Base-by-base conservation (phyloP, 2,329 filamentous ascomycete species). In the Endocalyx cinctus region DNA sequence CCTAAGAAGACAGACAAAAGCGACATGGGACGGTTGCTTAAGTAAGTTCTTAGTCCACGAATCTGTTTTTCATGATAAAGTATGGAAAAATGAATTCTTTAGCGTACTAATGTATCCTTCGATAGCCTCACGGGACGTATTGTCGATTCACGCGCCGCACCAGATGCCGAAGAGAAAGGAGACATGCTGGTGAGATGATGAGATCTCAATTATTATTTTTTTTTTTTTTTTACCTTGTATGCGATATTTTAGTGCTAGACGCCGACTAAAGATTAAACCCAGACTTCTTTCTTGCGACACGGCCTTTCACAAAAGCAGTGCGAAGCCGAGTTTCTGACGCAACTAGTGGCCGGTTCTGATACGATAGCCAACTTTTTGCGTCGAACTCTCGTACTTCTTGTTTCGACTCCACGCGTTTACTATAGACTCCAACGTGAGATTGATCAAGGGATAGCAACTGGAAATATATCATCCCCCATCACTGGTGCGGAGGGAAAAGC, bases 331-430 rank as follows among this genome's bases (percentile, higher is more conserved):
- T 36, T 52, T 1, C 41, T 47, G 1, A 42, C 52, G 25, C 50
- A 56, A 32, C 53, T 53, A 30, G 34, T 38, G 17, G 54, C 41
- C 25, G 55, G 46, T 14, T 69, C 69, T 2, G 74, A 78, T 42
- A 75, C 70, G 5, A 72, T 72, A 0, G 67, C 73, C 0, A 69
- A 64, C 1, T 62, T 64, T 1, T 59, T 77, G 3, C 66, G 73
- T 0, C 56, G 62, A 17, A 71, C 64, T 8, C 8, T 23, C 8
- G 8, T 23, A 8, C n/a, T 23, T n/a, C 20, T 23, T 8, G 8
- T n/a, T 8, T 8, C 20, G 20, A 23, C 20, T 8, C 20, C 20
- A 8, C 20, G n/a, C n/a, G 20, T n/a, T n/a, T 23, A 23, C n/a
- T n/a, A n/a, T 23, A 8, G 20, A 23, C n/a, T 23, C 8, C 20